Evolutionary conservation across 2,329 filamentous ascomycete genomes (phyloP), one percentile per base, ranked within the genome.

Genomic region (Nemania abortiva): DNA sequence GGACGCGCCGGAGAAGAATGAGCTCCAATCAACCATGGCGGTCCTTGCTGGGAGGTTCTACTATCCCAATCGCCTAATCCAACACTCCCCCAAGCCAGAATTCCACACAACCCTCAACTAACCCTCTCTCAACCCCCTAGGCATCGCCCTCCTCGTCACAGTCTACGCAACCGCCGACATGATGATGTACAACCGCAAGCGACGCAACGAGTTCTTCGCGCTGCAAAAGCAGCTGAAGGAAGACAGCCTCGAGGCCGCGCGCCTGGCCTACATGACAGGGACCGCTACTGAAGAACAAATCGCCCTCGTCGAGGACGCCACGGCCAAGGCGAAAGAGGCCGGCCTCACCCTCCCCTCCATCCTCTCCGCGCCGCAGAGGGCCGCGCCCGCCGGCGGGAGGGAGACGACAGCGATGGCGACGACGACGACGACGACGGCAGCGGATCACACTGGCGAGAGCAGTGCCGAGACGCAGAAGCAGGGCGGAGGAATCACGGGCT

Each of bases 161-260:
- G 80, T 85, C 70, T 90, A 89, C 82, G 88, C 88, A 42, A 85
- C 87, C 20, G 85, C 83, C 81, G 88, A 90, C 79, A 90, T 90
- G 88, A 82, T 89, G 69, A 82, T 83, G 63, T 86, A 87, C 79
- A 90, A 90, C 83, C 85, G 85, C 74, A 85, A 86, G 80, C 87
- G 87, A 74, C 87, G 87, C 75, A 81, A 80, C 75, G 88, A 90
- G 78, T 90, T 88, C 82, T 76, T 86, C 74, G 84, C 86, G 67
- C 82, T 86, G 63, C 87, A 89, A 76, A 83, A 83, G 78, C 81
- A 84, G 69, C 81, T 89, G 76, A 83, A 85, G 60, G 84, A 82
- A 74, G 86, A 89, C 80, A 82, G 83, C 71, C 84, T 90, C 65
- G 84, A 86, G 71, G 83, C 84, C 70, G 88, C 88, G 59, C 87